Conservation (phyloP, 202 grass and related monocot species). For the Elaeis oleifera region DNA sequence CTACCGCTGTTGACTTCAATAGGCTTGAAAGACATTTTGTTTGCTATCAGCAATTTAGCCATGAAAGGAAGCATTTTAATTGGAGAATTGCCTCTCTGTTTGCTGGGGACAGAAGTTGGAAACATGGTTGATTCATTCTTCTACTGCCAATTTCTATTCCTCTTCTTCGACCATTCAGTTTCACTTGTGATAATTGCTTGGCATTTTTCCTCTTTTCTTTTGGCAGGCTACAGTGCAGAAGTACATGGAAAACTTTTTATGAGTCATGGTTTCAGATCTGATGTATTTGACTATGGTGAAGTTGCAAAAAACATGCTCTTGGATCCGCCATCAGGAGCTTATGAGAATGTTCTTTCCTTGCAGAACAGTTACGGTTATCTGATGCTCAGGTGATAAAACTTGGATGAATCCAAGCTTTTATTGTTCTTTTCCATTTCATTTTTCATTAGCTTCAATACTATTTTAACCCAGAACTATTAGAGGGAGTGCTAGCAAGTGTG, state of each 20-base stretch:
- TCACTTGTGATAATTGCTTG: constrained; percentile 9
- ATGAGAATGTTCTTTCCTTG: constrained; percentile 35
- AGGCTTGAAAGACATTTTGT: constrained; percentile 56
- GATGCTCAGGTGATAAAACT: constrained; percentile 68
- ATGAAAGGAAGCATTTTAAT: constrained; percentile 74
- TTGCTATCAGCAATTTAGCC: constrained; percentile 55
- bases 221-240: constrained; percentile 37
- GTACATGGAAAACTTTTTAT: constrained; percentile 54
- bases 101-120: constrained; percentile 26
- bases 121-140: constrained; percentile 37
- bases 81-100: constrained; percentile 48
- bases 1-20: constrained; percentile 43
- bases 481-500: too few relatives aligned
- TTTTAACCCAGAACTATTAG: too few relatives aligned
- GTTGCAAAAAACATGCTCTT: constrained; percentile 37
- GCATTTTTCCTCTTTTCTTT: background rate
- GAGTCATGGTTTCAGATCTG: constrained; percentile 43
- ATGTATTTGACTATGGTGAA: constrained; percentile 40
- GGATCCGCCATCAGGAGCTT: constrained; percentile 16
- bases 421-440: too few relatives aligned
- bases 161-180: constrained; percentile 3
- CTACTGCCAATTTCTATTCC: constrained; percentile 5
- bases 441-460: too few relatives aligned
- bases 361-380: constrained; percentile 79
- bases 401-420: background rate